Evolutionary conservation across 1,284 basidiomycete genomes (phyloP), one percentile per base, ranked within the genome.

Genomic region (Boletus holoroseus): DNA sequence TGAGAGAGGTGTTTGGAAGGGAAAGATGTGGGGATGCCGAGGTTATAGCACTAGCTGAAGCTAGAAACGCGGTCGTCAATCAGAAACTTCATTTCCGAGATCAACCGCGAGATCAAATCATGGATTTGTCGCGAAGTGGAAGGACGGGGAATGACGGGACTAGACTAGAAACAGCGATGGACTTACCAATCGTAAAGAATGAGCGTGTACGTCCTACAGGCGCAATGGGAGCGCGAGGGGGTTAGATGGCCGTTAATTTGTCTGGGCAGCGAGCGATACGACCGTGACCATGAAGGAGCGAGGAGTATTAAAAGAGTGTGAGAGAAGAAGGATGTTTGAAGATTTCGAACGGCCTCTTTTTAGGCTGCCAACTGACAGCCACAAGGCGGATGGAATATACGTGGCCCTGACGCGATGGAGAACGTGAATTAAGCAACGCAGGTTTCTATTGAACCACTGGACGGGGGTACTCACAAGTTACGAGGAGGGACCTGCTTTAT

Each of bases 171-270:
- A 48, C 16, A 39, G 53, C n/a, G 42, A 27, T 6, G 6, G 12
- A 53, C 62, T 46, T 53, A 63, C 63, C 44, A 51, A 58, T 63
- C 65, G 65, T 63, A 49, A 63, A 15, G 44, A 52, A 48, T 37
- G 52, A 49, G 47, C 47, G 58, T 53, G 58, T 53, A 22, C 38
- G 39, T 39, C 22, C 22, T 22, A 22, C 22, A n/a, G 44, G 44
- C 16, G 38, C 44, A 48, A 31, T n/a, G 24, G 9, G 43, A 41
- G 34, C 15, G 37, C 28, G 31, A 54, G 30, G 24, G 24, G 24
- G 34, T 34, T 27, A 34, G 15, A 13, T 16, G 12, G 22, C 32
- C 44, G 49, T 44, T 16, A 46, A 36, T 45, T 34, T 2, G 47
- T 45, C 50, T 51, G 40, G 36, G 34, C 11, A 34, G 28, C 34